phyloP scores from a whole-genome alignment of 805 yeast genomes.

The Starmerella ratchasimensis region DNA sequence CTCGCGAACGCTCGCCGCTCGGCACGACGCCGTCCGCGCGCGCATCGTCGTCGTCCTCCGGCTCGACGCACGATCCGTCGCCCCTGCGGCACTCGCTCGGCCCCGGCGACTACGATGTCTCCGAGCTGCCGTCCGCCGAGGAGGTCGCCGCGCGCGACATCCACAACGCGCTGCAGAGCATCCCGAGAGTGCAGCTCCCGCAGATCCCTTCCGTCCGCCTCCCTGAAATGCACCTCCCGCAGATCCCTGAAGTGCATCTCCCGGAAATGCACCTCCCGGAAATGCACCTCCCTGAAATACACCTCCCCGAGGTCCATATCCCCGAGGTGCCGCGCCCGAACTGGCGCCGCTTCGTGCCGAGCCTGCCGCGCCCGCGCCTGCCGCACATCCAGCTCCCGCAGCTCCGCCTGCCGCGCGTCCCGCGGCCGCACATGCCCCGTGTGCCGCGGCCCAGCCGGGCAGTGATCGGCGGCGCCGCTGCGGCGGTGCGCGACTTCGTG shows the following conservation, averaged over 20 bases:
- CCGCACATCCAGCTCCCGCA: not conserved
- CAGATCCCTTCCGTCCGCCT: not conserved
- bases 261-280: not conserved
- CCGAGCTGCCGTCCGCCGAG: constrained; percentile 5
- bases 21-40: too few species aligned
- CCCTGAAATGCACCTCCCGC: constrained; percentile 1
- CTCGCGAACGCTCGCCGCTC: not conserved
- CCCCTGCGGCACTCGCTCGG: not conserved
- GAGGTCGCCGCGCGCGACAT: constrained; percentile 5
- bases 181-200: constrained; percentile 6
- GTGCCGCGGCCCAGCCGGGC: too few species aligned
- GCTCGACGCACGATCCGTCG: too few species aligned
- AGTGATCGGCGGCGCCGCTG: too few species aligned
- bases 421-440: not conserved
- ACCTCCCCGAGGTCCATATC: not conserved
- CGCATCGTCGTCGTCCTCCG: too few species aligned
- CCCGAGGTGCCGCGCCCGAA: not conserved
- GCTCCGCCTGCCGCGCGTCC: not conserved
- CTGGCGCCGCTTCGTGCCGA: not conserved
- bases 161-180: constrained; percentile 1
- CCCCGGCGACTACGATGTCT: not conserved
- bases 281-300: not conserved
- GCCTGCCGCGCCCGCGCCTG: not conserved
- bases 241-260: not conserved
- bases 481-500: too few species aligned